Evolutionary conservation across 75 land plant species (phyloP).

Genomic region (Cunninghamia lanceolata): DNA sequence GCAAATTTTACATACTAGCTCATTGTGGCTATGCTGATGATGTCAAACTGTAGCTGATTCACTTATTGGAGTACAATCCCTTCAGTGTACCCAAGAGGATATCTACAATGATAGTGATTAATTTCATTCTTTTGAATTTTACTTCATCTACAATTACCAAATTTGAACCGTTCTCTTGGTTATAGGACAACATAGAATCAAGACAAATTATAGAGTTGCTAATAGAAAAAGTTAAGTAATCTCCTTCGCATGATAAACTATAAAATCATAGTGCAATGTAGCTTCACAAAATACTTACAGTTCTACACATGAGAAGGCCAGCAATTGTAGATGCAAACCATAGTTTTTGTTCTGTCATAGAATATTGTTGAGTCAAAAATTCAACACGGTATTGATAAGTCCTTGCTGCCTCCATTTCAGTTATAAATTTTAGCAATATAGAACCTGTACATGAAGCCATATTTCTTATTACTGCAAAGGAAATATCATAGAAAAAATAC

Average conservation of each 20-base stretch:
- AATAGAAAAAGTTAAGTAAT: not conserved
- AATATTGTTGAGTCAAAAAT: not conserved
- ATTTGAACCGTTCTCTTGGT: not conserved
- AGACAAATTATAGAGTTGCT: not conserved
- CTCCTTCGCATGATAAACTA: not conserved
- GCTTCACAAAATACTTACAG: conserved; percentile 23
- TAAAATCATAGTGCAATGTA: not conserved
- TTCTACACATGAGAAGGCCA: conserved; percentile 38
- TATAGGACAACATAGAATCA: not conserved
- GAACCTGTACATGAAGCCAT: not conserved
- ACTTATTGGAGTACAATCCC: too few species aligned
- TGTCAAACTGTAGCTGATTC: too few species aligned
- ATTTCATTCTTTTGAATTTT: not conserved
- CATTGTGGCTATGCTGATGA: too few species aligned
- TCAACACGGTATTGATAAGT: not conserved
- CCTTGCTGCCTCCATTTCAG: not conserved
- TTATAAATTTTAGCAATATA: not conserved
- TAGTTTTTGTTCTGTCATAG: conserved; percentile 8
- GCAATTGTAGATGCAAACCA: conserved; percentile 18
- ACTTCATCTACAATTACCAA: not conserved
- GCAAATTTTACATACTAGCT: too few species aligned
- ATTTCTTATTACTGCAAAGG: conserved; percentile 1
- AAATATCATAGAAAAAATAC: not conserved
- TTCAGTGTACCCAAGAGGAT: too few species aligned
- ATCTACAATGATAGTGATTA: too few species aligned